phyloP scores from a whole-genome alignment of 768 basidiomycete species.

The Astraeus odoratus region DNA sequence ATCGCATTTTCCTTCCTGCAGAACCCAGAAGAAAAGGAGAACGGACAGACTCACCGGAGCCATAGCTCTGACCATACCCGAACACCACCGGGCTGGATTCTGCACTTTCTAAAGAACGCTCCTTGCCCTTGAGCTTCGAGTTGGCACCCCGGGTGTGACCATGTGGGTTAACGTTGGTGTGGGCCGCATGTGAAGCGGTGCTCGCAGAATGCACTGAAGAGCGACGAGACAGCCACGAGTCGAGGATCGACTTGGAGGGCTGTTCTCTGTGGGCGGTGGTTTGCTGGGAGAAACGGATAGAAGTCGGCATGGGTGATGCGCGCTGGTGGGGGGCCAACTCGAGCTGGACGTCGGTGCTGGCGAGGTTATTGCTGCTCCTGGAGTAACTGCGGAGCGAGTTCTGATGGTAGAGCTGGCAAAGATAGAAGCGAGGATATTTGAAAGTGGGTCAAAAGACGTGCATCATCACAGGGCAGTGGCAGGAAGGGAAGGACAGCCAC shows the following conservation, averaged over 20 bases:
- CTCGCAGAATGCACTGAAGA: slow-evolving; percentile 10
- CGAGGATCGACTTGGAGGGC: slow-evolving; percentile 3
- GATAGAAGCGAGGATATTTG: not conserved
- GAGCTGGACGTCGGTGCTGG: not conserved
- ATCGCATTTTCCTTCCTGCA: slow-evolving; percentile 1
- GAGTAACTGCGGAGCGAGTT: slow-evolving; percentile 2
- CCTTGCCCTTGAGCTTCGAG: slow-evolving; percentile 13
- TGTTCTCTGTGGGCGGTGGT: slow-evolving; percentile 3
- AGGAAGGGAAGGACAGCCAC: slow-evolving; percentile 12
- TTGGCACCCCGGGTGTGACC: not conserved
- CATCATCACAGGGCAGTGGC: not conserved
- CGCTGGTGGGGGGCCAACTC: not conserved
- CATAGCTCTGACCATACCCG: slow-evolving; percentile 5
- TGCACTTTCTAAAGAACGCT: slow-evolving; percentile 6
- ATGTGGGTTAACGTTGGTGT: not conserved
- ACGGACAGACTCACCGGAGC: slow-evolving; percentile 11
- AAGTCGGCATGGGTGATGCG: slow-evolving; percentile 14
- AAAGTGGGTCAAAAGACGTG: slow-evolving; percentile 6
- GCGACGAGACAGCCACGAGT: slow-evolving; percentile 18
- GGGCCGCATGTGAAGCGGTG: slow-evolving; percentile 1
- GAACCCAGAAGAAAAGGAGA: not conserved
- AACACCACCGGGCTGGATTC: slow-evolving; percentile 6
- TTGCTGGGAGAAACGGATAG: slow-evolving; percentile 10
- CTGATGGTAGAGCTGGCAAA: slow-evolving; percentile 11
- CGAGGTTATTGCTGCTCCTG: not conserved